These are phyloP conservation scores for Phytophthora palmivora DNA, from an alignment of 352 stramenopile species.

Conservation along the genomic window DNA sequence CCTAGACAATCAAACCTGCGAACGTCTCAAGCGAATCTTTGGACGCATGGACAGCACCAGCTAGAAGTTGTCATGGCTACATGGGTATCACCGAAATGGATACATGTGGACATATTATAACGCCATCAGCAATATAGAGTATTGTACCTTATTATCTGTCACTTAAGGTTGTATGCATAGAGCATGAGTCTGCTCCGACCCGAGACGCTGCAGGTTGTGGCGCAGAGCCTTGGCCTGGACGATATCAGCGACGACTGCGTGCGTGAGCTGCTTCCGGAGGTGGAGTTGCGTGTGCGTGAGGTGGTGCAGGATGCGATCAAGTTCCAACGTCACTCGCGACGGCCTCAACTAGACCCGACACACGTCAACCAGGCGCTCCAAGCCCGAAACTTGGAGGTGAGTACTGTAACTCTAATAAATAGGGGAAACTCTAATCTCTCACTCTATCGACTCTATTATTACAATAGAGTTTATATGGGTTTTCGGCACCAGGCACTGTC, in stretches of 20 bases:
- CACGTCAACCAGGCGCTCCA: constrained; percentile 86
- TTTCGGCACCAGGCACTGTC: constrained; percentile 54
- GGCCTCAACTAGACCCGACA: constrained; percentile 55
- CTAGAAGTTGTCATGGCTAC: not conserved
- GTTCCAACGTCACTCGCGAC: constrained; percentile 79
- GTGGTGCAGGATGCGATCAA: constrained; percentile 88
- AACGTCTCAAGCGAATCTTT: constrained; percentile 81
- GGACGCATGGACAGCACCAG: constrained; percentile 56
- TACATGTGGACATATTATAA: constrained; percentile 7
- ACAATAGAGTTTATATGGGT: constrained; percentile 75
- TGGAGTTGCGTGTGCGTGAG: constrained; percentile 84
- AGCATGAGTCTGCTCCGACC: constrained; percentile 80
- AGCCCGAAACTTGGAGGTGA: constrained; percentile 71
- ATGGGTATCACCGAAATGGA: not conserved
- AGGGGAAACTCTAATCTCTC: not conserved
- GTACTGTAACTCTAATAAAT: constrained; percentile 1
- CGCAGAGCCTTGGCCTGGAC: constrained; percentile 79
- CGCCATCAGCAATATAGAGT: constrained; percentile 1
- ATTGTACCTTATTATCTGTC: constrained; percentile 8
- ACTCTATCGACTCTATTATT: constrained; percentile 3
- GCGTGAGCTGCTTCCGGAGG: constrained; percentile 71
- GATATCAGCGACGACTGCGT: constrained; percentile 73
- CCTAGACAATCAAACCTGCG: constrained; percentile 77
- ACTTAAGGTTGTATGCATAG: constrained; percentile 22
- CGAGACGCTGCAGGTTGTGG: constrained; percentile 76